Base-by-base conservation (phyloP, 2,329 filamentous ascomycete genomes). In the Exophiala dermatitidis region DNA sequence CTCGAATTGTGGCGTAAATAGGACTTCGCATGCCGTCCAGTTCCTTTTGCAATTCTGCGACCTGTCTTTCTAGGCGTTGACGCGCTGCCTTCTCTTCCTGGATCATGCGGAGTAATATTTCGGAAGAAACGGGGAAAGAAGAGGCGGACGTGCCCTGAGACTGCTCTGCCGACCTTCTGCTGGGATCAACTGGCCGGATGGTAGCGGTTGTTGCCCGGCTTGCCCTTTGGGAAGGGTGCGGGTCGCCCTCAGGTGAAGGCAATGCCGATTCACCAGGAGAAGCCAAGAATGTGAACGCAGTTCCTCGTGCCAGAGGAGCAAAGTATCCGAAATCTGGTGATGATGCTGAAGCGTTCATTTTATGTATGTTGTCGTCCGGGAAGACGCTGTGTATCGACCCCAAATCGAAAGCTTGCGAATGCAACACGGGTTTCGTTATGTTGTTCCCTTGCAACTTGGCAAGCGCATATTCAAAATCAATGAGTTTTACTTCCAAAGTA, bases 381-480 rank as follows among this genome's bases (percentile, higher is more conserved):
- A 56, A 60, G 7, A 49, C 26, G 7, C 59, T 45, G n/a, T 48
- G 51, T 2, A 58, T 34, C 1, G 52, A 47, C 26, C 46, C 48
- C 38, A 42, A 46, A 33, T 31, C 52, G n/a, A 33, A 47, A 19
- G 45, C 45, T 43, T 31, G 48, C 5, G 46, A 28, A 10, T 50
- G 42, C 19, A 59, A 32, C 12, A 52, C 41, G 4, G 60, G 56
- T 46, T 57, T 58, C 9, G 52, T 36, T 36, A 62, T 53, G 8
- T 65, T 59, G 31, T 60, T 65, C 44, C 66, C 69, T 59, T 76
- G 74, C 54, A 77, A 67, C 48, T 74, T 71, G 1, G 73, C 72
- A 54, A 77, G 72, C 3, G 74, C 74, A 51, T 74, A 74, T 58
- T 77, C 74, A 3, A 77, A 66, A 45, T 76, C 74, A 58, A 75